Evolutionary conservation across 495 filamentous ascomycete species (phyloP).

Genomic region (Neurospora sp.): DNA sequence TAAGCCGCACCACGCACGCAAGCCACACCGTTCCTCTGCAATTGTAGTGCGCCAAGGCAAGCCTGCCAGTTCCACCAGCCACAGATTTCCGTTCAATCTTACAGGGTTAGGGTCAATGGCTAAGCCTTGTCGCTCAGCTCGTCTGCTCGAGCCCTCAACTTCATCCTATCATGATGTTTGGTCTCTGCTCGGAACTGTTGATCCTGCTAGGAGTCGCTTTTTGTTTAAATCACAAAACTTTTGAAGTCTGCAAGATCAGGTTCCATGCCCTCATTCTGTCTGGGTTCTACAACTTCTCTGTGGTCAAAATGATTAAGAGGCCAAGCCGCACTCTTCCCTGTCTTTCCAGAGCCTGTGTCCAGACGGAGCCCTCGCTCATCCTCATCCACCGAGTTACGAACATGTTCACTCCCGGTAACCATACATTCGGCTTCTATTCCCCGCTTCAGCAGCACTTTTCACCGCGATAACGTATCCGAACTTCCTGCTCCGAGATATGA

Average conservation of each 20-base stretch:
- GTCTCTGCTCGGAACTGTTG: not conserved
- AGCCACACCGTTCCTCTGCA: not conserved
- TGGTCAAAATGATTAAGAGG: not conserved
- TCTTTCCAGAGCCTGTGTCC: not conserved
- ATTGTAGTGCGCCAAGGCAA: not conserved
- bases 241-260: not conserved
- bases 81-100: not conserved
- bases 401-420: not conserved
- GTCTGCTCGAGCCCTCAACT: not conserved
- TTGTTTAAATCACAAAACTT: not conserved
- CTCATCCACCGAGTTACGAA: not conserved
- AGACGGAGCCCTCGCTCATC: not conserved
- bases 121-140: not conserved
- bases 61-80: not conserved
- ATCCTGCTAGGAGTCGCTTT: not conserved
- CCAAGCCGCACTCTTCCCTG: not conserved
- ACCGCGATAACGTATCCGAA: not conserved
- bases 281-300: not conserved
- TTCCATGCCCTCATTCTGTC: not conserved
- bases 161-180: not conserved
- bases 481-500: not conserved
- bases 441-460: not conserved
- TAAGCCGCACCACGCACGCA: slow-evolving; percentile 8
- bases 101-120: not conserved
- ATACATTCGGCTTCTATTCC: not conserved